These are phyloP conservation scores for Populus trichocarpa DNA, from an alignment of 441 rosid species.

Conservation along the genomic window DNA sequence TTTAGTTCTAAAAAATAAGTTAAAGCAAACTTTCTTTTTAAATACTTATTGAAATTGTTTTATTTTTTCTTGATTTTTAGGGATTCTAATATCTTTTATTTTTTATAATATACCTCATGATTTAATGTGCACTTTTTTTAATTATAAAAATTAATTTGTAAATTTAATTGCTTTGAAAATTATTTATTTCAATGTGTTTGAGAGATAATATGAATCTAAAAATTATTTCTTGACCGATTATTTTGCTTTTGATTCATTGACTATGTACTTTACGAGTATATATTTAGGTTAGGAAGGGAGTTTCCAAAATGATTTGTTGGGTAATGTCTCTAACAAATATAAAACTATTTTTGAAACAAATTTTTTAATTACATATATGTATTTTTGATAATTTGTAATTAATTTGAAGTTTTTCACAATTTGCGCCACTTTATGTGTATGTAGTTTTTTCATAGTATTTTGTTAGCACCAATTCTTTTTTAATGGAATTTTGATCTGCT, in stretches of 20 bases:
- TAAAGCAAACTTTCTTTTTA: not conserved
- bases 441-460: not conserved
- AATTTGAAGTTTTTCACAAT: not conserved
- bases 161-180: not conserved
- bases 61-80: not conserved
- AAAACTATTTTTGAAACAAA: not conserved
- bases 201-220: not conserved
- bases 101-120: not conserved
- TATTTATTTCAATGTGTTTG: not conserved
- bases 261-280: not conserved
- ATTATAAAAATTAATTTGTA: not conserved
- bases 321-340: not conserved
- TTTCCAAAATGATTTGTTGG: too few relatives aligned
- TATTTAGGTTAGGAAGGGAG: too few relatives aligned
- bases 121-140: not conserved
- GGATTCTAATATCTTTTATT: not conserved
- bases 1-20: not conserved
- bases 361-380: not conserved
- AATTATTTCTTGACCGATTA: not conserved
- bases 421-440: not conserved
- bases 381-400: not conserved
- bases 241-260: too few relatives aligned
- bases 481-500: not conserved
- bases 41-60: not conserved
- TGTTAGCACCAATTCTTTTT: too few relatives aligned